Evolutionary conservation across 78 protist species (phyloP), one percentile per base, ranked within the genome.

Genomic region (Dictyostelium firmibasis): DNA sequence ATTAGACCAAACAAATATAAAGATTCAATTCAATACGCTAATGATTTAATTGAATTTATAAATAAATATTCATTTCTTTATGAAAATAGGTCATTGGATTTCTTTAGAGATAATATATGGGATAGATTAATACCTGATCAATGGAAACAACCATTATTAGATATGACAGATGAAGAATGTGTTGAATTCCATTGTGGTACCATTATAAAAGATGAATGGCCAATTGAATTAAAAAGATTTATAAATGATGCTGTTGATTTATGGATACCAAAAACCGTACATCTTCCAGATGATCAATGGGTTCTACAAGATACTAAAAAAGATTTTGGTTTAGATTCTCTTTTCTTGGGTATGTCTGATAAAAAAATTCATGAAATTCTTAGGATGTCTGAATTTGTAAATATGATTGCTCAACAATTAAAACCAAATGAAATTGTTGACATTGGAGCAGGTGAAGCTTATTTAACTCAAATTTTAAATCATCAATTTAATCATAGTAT

Each of bases 401-500:
- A 88, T 69, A 20, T 9, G 5, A 23, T 62, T 43, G 76, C 78
- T 9, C 0, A 23, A 6, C 10, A 27, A 9, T 29, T 77, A 38
- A 14, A 77, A 11, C 93, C 93, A 16, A 43, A 27, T 67, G 74
- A 67, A 62, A 41, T 77, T 1, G 79, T 79, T n/a, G 93, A 88
- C 47, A 88, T 88, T 43, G 93, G 93, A 13, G 70, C 86, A 1
- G 93, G 93, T 18, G 93, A 88, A 36, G 85, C 85, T 2, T 88
- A 88, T 53, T 77, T 88, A 47, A 88, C 93, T 25, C 86, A 79
- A 41, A 77, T 88, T 13, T 33, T 88, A 18, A 64, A 78, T 35
- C 93, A 88, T 64, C 93, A 88, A 27, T 88, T 74, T 25, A 62
- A 79, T n/a, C 35, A 88, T 43, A 77, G 86, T 31, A 10, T 67